Evolutionary conservation across 192 early-diverging fungal genomes (phyloP), one percentile per base, ranked within the genome.

Genomic region (Rhizophagus sp.): DNA sequence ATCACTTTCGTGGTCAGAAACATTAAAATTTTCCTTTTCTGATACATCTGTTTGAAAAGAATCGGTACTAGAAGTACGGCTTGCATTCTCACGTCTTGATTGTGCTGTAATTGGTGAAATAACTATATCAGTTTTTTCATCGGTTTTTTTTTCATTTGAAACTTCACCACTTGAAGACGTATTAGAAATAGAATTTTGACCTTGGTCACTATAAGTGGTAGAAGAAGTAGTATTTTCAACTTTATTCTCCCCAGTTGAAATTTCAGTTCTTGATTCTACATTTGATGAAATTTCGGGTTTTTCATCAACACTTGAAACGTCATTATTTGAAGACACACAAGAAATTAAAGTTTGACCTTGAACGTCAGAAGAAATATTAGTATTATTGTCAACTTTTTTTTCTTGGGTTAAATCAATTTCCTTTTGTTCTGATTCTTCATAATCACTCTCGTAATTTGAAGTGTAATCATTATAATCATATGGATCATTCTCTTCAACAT

Each of bases 1-100:
- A 27, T 74, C 72, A 74, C 72, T 74, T 52, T 36, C 25, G 33
- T 52, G 72, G n/a, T 74, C 69, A 8, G 36, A 36, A 39, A 71
- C 36, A 33, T n/a, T 71, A 57, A 4, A 19, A 47, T 71, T 71
- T 33, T 71, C 72, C 25, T 36, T 74, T 24, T 25, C 47, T 11
- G 49, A 47, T 49, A 30, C 34, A 52, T 74, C 72, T 7, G 49
- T 47, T 49, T 25, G 39, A 47, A 74, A 27, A 52, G 72, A 74
- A 52, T 74, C 49, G 2, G 34, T 74, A 74, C 49, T 74, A n/a
- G 72, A 52, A 52, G 22, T 52, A 52, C 49, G 72, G 44, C 72
- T 74, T 74, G 39, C 8, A 52, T 27, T 52, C 0, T 74, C 72
- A 71, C 30, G 12, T 57, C 52, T 57, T 57, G 19, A 57, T 33